phyloP scores from a whole-genome alignment of 306 rosid genomes.

The Quercus agrifolia region DNA sequence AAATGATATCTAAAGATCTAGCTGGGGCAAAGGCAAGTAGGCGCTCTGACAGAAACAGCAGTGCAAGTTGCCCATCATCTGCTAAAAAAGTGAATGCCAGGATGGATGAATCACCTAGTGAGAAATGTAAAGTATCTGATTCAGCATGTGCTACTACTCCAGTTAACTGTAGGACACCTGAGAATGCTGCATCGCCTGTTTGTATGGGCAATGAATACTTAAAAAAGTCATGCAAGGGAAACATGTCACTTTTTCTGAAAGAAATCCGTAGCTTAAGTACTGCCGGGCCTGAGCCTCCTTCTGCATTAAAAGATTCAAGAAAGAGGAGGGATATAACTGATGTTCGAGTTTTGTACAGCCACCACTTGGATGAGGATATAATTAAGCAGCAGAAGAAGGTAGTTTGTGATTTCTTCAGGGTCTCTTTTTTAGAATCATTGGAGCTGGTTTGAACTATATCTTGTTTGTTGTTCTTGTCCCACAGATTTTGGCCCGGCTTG shows the following conservation, averaged over 20 bases:
- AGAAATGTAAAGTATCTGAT: constrained; percentile 43
- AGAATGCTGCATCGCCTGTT: constrained; percentile 62
- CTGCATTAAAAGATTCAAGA: constrained; percentile 68
- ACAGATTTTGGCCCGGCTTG: constrained; percentile 72
- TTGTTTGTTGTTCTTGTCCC: constrained; percentile 28
- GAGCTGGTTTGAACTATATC: constrained; percentile 20
- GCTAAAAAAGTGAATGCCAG: constrained; percentile 17
- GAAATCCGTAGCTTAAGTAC: constrained; percentile 67
- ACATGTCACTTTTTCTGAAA: constrained; percentile 38
- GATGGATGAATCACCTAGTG: constrained; percentile 38
- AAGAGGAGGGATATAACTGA: constrained; percentile 75
- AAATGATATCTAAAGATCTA: constrained; percentile 12
- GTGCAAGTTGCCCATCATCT: constrained; percentile 18
- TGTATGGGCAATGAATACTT: constrained; percentile 82
- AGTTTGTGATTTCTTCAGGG: constrained; percentile 11
- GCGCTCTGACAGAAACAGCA: constrained; percentile 16
- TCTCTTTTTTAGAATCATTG: background rate
- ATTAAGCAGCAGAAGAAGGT: constrained; percentile 92
- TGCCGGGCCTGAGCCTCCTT: constrained; percentile 30
- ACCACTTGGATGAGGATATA: constrained; percentile 68
- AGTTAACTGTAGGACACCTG: constrained; percentile 46
- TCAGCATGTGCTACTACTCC: constrained; percentile 50
- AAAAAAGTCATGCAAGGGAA: constrained; percentile 50
- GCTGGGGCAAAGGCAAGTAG: background rate
- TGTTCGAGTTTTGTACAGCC: constrained; percentile 78